Percentiles rank a stretch among this genome's conserved stretches.
phyloP scores from a whole-genome alignment of 352 stramenopile genomes.

The Pythium sukuiense region DNA sequence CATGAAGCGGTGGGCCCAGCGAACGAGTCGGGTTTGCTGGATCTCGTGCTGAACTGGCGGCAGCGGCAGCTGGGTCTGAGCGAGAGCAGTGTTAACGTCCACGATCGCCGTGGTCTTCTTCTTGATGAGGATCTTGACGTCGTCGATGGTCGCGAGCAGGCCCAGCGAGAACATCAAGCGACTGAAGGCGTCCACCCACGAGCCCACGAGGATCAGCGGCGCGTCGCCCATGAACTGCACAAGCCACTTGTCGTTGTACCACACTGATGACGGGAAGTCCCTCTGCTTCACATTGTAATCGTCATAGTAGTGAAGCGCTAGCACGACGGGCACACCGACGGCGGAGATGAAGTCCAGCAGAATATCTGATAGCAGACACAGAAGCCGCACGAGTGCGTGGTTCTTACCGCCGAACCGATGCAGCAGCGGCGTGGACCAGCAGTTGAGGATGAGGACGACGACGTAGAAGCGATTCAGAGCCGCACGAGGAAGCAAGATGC shows the following conservation, averaged over 20 bases:
- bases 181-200: constrained; percentile 13
- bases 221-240: constrained; percentile 16
- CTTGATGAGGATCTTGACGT: constrained; percentile 22
- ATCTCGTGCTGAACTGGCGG: no score
- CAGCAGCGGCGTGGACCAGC: constrained; percentile 21
- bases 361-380: constrained; percentile 16
- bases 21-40: neutral
- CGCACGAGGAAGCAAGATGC: neutral
- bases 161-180: constrained; percentile 22
- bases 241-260: constrained; percentile 19
- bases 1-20: constrained; percentile 9
- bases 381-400: constrained; percentile 6
- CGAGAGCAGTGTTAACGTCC: no score
- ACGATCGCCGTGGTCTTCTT: neutral
- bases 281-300: constrained; percentile 1
- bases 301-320: constrained; percentile 1
- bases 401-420: neutral
- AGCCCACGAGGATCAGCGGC: constrained; percentile 9
- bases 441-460: constrained; percentile 14
- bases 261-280: constrained; percentile 8
- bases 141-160: constrained; percentile 19
- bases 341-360: constrained; percentile 17
- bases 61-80: no score
- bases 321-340: constrained; percentile 4
- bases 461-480: constrained; percentile 19